Base-by-base conservation (phyloP, 441 rosid genomes). In the Euphorbia corollata region DNA sequence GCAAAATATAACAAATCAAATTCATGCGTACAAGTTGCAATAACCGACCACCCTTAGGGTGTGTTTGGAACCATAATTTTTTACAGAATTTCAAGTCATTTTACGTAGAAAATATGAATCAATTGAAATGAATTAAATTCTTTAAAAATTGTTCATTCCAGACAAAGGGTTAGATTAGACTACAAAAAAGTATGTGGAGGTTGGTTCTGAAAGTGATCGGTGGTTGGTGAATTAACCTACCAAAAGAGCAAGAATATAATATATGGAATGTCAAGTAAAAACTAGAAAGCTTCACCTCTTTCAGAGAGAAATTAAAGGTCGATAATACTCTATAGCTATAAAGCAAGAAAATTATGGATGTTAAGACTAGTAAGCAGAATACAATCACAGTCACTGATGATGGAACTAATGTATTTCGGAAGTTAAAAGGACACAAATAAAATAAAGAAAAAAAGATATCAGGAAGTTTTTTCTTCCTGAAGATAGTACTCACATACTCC, bases 401-500 rank as follows among this genome's bases (percentile, higher is more conserved):
- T 66, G 69, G 18, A 30, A 56, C 0, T 7, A 16, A 20, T 16
- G 20, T 27, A 22, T 10, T 54, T 11, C 15, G 19, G 19, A 54
- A 54, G 20, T 54, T 19, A 54, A 20, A 54, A 13, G 58, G 11
- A 38, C 16, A 36, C 13, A 15, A 12, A 15, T 39, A 61, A 39
- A 41, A 20, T 11, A 23, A 15, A 47, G 50, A 4, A 8, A 6
- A 65, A 65, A 57, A 50, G 20, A 36, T 39, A 54, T 62, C 12
- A 24, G 6, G 20, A 50, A 22, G 23, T 20, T 34, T 53, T 9
- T 13, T 51, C 8, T 18, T 18, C 23, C 56, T 2, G 23, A 23
- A 59, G 22, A n/a, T 59, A 13, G 22, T 24, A 75, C 86, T 82
- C 67, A 80, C 86, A 75, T 77, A 82, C 69, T 82, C 86, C 75